A percentile compares a stretch with the other conserved stretches of the same genome.
phyloP scores from a whole-genome alignment of 2,329 filamentous ascomycete genomes.

The Dryadomyces quercivorus region DNA sequence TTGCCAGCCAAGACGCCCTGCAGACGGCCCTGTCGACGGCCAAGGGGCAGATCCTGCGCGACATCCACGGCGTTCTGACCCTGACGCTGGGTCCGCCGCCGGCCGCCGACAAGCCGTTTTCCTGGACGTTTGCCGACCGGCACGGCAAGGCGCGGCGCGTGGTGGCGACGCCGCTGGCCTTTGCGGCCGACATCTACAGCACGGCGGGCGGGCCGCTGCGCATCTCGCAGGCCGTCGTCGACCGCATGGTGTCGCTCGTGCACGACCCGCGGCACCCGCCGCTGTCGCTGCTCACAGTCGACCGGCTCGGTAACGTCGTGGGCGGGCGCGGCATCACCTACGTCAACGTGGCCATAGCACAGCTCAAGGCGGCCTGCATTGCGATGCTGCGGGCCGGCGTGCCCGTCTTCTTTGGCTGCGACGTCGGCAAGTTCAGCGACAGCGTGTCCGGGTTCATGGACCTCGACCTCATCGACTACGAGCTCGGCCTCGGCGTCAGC shows the following conservation, averaged over 20 bases:
- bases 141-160: conserved; percentile 51
- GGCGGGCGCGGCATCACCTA: conserved; percentile 67
- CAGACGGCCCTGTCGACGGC: conserved; percentile 28
- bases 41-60: conserved; percentile 66
- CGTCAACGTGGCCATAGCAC: conserved; percentile 65
- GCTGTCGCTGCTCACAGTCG: conserved; percentile 60
- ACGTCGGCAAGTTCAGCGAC: conserved; percentile 76
- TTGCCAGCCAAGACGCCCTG: conserved; percentile 19
- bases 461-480: conserved; percentile 61
- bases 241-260: conserved; percentile 66
- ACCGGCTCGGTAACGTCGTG: conserved; percentile 69
- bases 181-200: conserved; percentile 56
- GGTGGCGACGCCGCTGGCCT: conserved; percentile 54
- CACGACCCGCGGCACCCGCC: conserved; percentile 75
- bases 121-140: conserved; percentile 68
- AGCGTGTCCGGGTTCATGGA: conserved; percentile 65
- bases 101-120: conserved; percentile 53
- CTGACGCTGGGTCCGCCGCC: conserved; percentile 74
- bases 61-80: conserved; percentile 72
- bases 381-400: conserved; percentile 66
- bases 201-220: conserved; percentile 31
- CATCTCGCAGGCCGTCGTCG: conserved; percentile 47
- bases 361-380: conserved; percentile 62
- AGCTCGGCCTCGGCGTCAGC: conserved; percentile 68
- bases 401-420: conserved; percentile 80